Conservation (phyloP, 768 basidiomycete genomes). For the Mycena indigotica region DNA sequence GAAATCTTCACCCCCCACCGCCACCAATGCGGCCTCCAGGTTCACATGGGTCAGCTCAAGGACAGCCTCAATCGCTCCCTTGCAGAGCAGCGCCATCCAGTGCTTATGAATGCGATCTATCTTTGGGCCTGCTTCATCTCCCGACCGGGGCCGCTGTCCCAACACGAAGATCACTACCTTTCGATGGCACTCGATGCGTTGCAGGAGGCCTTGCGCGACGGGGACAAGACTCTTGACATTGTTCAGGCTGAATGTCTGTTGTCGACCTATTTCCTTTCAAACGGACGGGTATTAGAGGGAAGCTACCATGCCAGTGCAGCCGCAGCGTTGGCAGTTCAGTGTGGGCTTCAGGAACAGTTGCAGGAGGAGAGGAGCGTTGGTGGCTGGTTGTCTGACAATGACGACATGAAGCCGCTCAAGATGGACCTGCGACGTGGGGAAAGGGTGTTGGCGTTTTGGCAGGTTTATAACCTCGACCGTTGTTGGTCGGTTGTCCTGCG, state of each 20-base stretch:
- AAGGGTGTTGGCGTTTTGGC: slow-evolving; percentile 79
- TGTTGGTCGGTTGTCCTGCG: slow-evolving; percentile 79
- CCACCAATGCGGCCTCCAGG: slow-evolving; percentile 71
- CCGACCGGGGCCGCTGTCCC: slow-evolving; percentile 65
- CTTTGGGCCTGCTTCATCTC: slow-evolving; percentile 85
- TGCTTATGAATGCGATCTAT: slow-evolving; percentile 78
- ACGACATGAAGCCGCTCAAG: slow-evolving; percentile 60
- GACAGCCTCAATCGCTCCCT: slow-evolving; percentile 57
- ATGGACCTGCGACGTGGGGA: slow-evolving; percentile 67
- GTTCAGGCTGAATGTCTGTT: slow-evolving; percentile 78
- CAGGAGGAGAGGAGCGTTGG: slow-evolving; percentile 35
- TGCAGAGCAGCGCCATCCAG: slow-evolving; percentile 71
- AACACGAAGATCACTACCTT: slow-evolving; percentile 76
- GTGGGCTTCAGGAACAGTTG: slow-evolving; percentile 60
- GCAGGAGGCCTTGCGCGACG: slow-evolving; percentile 60
- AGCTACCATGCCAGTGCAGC: slow-evolving; percentile 77
- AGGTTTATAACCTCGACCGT: slow-evolving; percentile 77
- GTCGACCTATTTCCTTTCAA: slow-evolving; percentile 75
- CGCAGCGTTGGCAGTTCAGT: slow-evolving; percentile 71
- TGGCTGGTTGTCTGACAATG: slow-evolving; percentile 34
- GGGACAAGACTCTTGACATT: slow-evolving; percentile 62
- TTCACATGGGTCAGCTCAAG: slow-evolving; percentile 66
- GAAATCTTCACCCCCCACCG: slow-evolving; percentile 77
- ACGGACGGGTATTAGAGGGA: slow-evolving; percentile 77
- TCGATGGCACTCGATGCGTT: slow-evolving; percentile 62